Evolutionary conservation across 2,329 filamentous ascomycete genomes (phyloP), one percentile per base, ranked within the genome.

Genomic region (Venturia effusa): DNA sequence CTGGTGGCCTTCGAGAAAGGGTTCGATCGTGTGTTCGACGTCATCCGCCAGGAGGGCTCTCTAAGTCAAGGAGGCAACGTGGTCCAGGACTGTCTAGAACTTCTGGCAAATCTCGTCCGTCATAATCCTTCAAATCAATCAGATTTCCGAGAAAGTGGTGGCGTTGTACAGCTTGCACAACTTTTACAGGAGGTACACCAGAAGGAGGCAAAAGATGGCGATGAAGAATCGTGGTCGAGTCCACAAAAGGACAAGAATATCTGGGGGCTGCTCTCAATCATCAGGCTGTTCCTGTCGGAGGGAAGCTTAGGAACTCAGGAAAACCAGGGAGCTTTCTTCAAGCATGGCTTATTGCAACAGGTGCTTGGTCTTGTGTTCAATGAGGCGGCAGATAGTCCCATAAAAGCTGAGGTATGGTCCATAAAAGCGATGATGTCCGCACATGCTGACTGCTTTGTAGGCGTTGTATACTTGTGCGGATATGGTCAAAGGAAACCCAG

Each of bases 1-100:
- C 82, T 97, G 1, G 92, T 97, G 30, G 94, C 92, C 0, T 97
- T 97, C 68, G 92, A 97, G 71, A 93, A 91, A 79, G 90, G 92
- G 0, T 97, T 97, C 70, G 91, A 94, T 66, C 86, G 88, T 54
- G 79, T 95, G 32, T 97, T 97, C 73, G 81, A 81, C 55, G 87
- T 97, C 62, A 89, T 99, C 62, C 83, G 88, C 68, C 79, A 82
- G 0, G 94, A 99, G 70, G 94, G 94, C 0, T 88, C 88, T 1
- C 78, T 99, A 55, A 82, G 82, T 4, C 87, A 95, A 69, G 94
- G 94, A 19, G 91, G 90, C 51, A 88, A 93, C 66, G 84, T 90
- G 15, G 89, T 97, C 3, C 93, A 97, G 74, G 94, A 99, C 74
- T 97, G 92, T 69, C 79, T 99, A 24, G 93, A 94, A 64, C 80